These are phyloP conservation scores for Fusarium brevicatenulatum DNA, from an alignment of 2,329 filamentous ascomycete species.

Conservation along the genomic window DNA sequence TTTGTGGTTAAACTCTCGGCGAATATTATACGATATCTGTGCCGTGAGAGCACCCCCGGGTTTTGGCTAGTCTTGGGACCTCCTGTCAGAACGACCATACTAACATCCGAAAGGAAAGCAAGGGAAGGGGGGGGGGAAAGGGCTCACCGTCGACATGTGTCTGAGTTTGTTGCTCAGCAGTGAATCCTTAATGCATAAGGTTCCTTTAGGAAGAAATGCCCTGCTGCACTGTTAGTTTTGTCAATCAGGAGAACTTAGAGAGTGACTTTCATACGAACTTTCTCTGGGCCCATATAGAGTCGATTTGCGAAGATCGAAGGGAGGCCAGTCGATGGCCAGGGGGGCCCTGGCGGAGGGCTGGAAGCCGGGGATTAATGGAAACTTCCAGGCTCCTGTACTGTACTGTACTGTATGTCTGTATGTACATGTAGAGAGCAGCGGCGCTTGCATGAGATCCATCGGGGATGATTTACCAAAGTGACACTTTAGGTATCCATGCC, in stretches of 20 bases:
- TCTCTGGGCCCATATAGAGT: slow-evolving; percentile 15
- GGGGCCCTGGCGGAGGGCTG: background rate
- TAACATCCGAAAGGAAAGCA: background rate
- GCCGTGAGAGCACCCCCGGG: slow-evolving; percentile 1
- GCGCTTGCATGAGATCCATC: slow-evolving; percentile 40
- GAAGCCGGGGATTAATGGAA: slow-evolving; percentile 5
- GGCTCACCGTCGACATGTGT: background rate
- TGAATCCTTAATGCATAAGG: slow-evolving; percentile 6
- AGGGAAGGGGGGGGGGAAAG: background rate
- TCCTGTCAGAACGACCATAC: slow-evolving; percentile 1
- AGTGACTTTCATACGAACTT: slow-evolving; percentile 5
- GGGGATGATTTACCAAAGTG: slow-evolving; percentile 33
- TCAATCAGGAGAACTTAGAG: slow-evolving; percentile 13
- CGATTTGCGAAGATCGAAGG: slow-evolving; percentile 43
- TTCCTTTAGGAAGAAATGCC: background rate
- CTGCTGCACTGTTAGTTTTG: slow-evolving; percentile 11
- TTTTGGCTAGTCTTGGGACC: background rate
- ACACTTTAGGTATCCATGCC: slow-evolving; percentile 31
- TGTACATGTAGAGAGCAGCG: slow-evolving; percentile 1
- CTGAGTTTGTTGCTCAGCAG: background rate
- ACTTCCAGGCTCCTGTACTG: background rate
- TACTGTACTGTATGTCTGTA: background rate
- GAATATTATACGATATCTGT: slow-evolving; percentile 26
- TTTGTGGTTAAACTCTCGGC: slow-evolving; percentile 30
- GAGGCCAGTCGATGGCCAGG: slow-evolving; percentile 11